phyloP scores from a whole-genome alignment of 2,329 filamentous ascomycete genomes.

The Talaromyces sp. region DNA sequence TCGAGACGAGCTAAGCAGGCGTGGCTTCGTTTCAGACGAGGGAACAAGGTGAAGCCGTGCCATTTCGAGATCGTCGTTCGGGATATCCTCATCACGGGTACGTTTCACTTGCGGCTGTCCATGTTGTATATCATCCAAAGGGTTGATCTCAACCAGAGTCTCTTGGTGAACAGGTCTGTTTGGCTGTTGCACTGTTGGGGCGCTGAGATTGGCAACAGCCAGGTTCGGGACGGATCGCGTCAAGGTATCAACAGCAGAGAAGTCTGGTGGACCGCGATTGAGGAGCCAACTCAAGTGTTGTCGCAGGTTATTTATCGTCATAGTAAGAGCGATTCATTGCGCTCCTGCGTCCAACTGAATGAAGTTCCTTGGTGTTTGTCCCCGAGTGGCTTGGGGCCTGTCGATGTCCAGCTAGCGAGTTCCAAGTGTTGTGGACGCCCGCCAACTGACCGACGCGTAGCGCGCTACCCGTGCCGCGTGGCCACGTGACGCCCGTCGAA shows the following conservation, averaged over 20 bases:
- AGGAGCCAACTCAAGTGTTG: slow-evolving; percentile 44
- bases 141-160: not conserved
- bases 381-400: not conserved
- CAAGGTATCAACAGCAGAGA: slow-evolving; percentile 23
- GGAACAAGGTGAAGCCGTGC: slow-evolving; percentile 39
- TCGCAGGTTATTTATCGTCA: slow-evolving; percentile 45
- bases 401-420: not conserved
- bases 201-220: not conserved
- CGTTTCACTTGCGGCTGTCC: slow-evolving; percentile 14
- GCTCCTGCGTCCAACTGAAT: not conserved
- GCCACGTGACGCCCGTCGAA: slow-evolving; percentile 2
- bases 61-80: slow-evolving; percentile 29
- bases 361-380: not conserved
- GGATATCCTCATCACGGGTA: slow-evolving; percentile 19
- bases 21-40: slow-evolving; percentile 34
- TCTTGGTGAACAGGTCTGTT: slow-evolving; percentile 10
- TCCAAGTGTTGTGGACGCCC: not conserved
- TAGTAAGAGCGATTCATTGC: slow-evolving; percentile 29
- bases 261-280: slow-evolving; percentile 30
- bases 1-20: slow-evolving; percentile 29
- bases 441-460: not conserved
- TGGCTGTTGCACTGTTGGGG: slow-evolving; percentile 11
- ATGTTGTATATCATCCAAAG: not conserved
- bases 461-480: slow-evolving; percentile 3
- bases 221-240: slow-evolving; percentile 13